Percentiles rank a stretch among this genome's conserved stretches.
Conservation (phyloP, 352 stramenopile species). For the Globisporangium spiculum region DNA sequence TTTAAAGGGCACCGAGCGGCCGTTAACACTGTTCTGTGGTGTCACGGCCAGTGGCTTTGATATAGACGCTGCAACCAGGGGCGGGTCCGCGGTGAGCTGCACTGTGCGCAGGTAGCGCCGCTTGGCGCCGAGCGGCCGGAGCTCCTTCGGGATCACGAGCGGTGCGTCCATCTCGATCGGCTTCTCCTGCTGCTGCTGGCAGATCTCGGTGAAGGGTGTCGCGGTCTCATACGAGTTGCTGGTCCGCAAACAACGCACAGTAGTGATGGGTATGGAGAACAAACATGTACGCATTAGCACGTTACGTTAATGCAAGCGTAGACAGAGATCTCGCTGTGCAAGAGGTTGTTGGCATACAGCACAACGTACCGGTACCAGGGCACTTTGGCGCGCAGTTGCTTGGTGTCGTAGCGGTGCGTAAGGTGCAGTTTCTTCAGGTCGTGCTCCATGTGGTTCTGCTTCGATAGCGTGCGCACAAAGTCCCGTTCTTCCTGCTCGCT, state of each 20-base stretch:
- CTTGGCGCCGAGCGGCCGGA: constrained; percentile 44
- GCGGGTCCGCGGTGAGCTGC: constrained; percentile 44
- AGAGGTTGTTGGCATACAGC: not conserved
- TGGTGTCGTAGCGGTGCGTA: constrained; percentile 19
- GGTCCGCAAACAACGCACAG: not conserved
- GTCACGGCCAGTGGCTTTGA: not conserved
- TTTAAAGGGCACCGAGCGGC: constrained; percentile 12
- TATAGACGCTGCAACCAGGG: not conserved
- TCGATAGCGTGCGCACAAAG: constrained; percentile 14
- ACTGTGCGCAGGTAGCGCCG: constrained; percentile 58
- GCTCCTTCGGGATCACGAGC: constrained; percentile 49
- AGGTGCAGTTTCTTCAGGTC: constrained; percentile 18
- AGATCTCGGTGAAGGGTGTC: constrained; percentile 31
- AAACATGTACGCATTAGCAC: not conserved
- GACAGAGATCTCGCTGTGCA: not conserved
- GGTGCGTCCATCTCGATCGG: constrained; percentile 43
- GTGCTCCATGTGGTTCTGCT: constrained; percentile 19
- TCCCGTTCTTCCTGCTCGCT: constrained; percentile 7
- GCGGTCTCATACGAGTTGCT: constrained; percentile 67
- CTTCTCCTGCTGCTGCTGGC: constrained; percentile 17
- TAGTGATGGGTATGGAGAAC: not conserved
- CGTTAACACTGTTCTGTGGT: not conserved
- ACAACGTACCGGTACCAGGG: constrained; percentile 63
- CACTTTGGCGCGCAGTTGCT: constrained; percentile 31
- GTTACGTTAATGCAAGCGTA: not conserved